Evolutionary conservation across 345 rosid genomes (phyloP).

Genomic region (Dimocarpus longan): DNA sequence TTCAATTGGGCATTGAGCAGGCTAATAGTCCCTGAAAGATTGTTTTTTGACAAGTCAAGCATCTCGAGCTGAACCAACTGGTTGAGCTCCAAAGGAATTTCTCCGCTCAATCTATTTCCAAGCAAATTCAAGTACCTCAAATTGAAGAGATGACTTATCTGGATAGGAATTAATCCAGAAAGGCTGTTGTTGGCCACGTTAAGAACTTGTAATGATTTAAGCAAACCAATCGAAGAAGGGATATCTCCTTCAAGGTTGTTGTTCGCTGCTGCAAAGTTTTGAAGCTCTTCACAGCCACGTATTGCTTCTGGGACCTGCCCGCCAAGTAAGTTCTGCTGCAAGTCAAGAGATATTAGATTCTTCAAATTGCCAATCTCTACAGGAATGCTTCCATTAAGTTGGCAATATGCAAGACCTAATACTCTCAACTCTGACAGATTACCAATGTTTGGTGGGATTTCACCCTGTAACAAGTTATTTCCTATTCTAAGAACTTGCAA

Average conservation of each 20-base stretch:
- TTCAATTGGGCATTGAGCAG: conserved; percentile 42
- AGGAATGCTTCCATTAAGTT: conserved; percentile 77
- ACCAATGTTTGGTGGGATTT: conserved; percentile 54
- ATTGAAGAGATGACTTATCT: conserved; percentile 54
- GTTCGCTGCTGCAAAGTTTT: conserved; percentile 51
- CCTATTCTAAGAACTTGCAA: conserved; percentile 72
- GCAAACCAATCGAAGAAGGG: conserved; percentile 55
- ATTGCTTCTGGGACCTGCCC: conserved; percentile 69
- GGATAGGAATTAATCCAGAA: conserved; percentile 62
- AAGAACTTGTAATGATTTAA: conserved; percentile 51
- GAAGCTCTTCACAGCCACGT: conserved; percentile 48
- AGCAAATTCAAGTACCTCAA: conserved; percentile 59
- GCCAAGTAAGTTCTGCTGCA: conserved; percentile 60
- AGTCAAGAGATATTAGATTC: conserved; percentile 43
- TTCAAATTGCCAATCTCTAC: conserved; percentile 66
- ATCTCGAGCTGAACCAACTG: conserved; percentile 48
- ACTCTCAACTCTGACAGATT: conserved; percentile 62
- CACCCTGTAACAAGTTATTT: conserved; percentile 57
- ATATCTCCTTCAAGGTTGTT: conserved; percentile 73
- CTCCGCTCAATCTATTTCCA: conserved; percentile 58
- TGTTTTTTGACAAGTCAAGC: conserved; percentile 70
- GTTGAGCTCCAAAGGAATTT: conserved; percentile 58
- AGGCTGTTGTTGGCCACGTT: conserved; percentile 79
- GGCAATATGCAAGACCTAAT: conserved; percentile 63
- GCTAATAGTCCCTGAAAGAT: conserved; percentile 62